A percentile compares a stretch with the other conserved stretches of the same genome.
Conservation (phyloP, 805 yeast species). For the Candida montana region DNA sequence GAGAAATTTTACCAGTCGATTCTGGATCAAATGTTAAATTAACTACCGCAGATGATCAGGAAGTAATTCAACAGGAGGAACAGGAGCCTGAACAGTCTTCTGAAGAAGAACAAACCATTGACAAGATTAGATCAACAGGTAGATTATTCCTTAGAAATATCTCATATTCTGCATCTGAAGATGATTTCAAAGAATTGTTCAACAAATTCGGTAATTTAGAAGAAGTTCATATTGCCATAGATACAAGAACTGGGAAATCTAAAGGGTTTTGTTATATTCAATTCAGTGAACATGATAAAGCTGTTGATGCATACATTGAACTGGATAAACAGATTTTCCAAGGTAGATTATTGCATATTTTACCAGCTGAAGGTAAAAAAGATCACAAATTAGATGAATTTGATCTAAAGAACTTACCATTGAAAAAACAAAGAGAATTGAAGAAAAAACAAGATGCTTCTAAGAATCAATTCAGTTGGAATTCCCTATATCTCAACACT, state of each 20-base stretch:
- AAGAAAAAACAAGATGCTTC: constrained; percentile 81
- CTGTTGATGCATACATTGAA: constrained; percentile 64
- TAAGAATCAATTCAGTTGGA: constrained; percentile 89
- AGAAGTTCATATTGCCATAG: constrained; percentile 91
- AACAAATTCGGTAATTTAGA: constrained; percentile 62
- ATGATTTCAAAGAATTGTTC: constrained; percentile 67
- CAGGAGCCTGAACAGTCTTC: constrained; percentile 26
- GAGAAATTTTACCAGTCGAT: constrained; percentile 13
- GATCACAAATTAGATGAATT: constrained; percentile 84
- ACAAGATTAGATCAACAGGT: constrained; percentile 60
- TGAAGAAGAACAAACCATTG: constrained; percentile 40
- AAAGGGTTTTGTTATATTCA: constrained; percentile 90
- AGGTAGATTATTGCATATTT: constrained; percentile 85
- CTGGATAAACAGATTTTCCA: constrained; percentile 89
- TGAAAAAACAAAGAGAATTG: constrained; percentile 85
- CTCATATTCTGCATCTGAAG: constrained; percentile 70
- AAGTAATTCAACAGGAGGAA: constrained; percentile 5
- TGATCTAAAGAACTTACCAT: constrained; percentile 83
- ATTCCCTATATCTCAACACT: constrained; percentile 80
- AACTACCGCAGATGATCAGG: constrained; percentile 5
- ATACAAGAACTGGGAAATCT: constrained; percentile 81
- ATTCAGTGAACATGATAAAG: constrained; percentile 63
- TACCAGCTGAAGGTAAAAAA: constrained; percentile 81
- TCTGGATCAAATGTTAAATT: neutral
- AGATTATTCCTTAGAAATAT: constrained; percentile 87